A percentile compares a stretch with the other conserved stretches of the same genome.
phyloP scores from a whole-genome alignment of 345 rosid species.

The Cardamine chenopodiifolia region DNA sequence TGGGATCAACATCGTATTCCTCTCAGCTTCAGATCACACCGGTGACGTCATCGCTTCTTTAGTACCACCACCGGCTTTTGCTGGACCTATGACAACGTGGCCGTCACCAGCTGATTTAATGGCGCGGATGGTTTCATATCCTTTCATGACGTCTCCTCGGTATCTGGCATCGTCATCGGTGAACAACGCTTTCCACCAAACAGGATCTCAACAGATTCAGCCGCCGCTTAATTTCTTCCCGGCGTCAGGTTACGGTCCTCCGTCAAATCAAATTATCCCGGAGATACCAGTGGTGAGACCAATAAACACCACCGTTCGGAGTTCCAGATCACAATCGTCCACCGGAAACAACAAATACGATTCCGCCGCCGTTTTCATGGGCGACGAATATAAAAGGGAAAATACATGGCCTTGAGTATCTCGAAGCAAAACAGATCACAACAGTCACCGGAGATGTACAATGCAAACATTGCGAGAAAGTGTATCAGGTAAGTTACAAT shows the following conservation, averaged over 20 bases:
- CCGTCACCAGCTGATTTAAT: background rate
- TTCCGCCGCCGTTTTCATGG: slow-evolving; percentile 68
- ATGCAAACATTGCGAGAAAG: slow-evolving; percentile 67
- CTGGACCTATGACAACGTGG: slow-evolving; percentile 1
- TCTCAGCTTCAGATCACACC: slow-evolving; percentile 24
- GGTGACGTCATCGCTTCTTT: background rate
- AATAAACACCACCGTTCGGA: background rate
- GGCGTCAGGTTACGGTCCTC: background rate
- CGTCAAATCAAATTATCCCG: background rate
- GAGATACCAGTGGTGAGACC: background rate
- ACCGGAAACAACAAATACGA: slow-evolving; percentile 35
- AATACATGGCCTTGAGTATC: slow-evolving; percentile 47
- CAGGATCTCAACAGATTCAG: slow-evolving; percentile 5
- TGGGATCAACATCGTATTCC: background rate
- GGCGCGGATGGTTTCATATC: background rate
- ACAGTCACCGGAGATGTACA: slow-evolving; percentile 57
- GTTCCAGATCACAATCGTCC: background rate
- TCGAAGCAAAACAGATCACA: slow-evolving; percentile 44
- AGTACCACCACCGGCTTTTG: background rate
- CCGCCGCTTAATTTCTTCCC: background rate
- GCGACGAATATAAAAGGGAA: slow-evolving; percentile 58
- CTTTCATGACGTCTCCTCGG: background rate
- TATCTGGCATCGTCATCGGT: background rate
- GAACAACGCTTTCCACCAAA: background rate
- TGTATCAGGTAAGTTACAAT: slow-evolving; percentile 52